Evolutionary conservation across 345 rosid species (phyloP), one percentile per base, ranked within the genome.

Genomic region (Hypericum androsaemum): DNA sequence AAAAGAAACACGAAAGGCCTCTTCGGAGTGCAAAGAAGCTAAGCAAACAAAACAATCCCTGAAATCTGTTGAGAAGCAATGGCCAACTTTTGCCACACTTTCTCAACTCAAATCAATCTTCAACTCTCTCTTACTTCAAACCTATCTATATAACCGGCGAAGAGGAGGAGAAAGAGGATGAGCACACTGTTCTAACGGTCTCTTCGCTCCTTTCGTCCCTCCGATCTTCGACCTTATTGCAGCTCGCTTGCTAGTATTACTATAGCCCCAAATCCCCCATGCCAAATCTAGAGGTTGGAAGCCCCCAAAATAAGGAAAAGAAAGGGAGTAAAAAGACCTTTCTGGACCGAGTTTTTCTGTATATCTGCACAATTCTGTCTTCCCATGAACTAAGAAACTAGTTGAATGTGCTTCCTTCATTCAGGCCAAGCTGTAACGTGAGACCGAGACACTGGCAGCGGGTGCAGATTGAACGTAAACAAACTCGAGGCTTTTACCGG

Each of bases 141-240:
- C 35, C 70, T 62, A 59, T 68, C 57, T 54, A 61, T 58, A 52
- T 63, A 70, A 67, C 64, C 50, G 57, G 42, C 62, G 58, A 73
- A 54, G 65, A 50, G 65, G 83, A 74, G 82, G 82, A 69, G 84
- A 83, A 81, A 92, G 96, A 85, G 98, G 98, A 92, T 88, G 96
- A 92, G 95, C 96, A 83, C 90, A 67, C 49, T 35, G 53, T 60
- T 57, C 57, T 38, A 6, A 61, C 28, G 14, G 83, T 84, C 94
- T 77, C 88, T 79, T 84, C 94, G 17, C 88, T 73, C 82, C 77
- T 81, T 81, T 77, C 88, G 8, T 66, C 80, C 32, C 84, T 64
- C 72, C 66, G 32, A 58, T 15, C 64, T 69, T 62, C 59, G 6
- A 28, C 42, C 69, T 69, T 72, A 74, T 74, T 73, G 61, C 2